Conservation (phyloP, 108 stramenopile species). For the Stephanodiscus minutulus region DNA sequence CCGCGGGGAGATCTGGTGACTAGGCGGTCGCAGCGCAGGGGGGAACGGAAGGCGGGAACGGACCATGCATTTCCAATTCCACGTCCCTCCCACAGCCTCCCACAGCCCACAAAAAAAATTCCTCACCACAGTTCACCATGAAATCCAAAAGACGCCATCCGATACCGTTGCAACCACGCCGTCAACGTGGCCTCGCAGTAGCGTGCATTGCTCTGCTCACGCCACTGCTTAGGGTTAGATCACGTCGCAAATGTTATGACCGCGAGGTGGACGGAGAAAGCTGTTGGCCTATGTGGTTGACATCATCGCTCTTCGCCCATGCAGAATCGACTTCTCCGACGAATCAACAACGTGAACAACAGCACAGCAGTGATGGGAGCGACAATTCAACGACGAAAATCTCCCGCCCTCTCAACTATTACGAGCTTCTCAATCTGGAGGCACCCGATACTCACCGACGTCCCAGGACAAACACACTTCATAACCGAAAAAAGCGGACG, state of each 20-base stretch:
- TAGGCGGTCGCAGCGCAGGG: too few relatives aligned
- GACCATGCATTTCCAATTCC: too few relatives aligned
- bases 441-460: conserved; percentile 38
- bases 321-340: conserved; percentile 2
- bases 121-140: too few relatives aligned
- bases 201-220: not conserved
- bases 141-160: not conserved
- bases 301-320: not conserved
- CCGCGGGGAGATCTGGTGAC: too few relatives aligned
- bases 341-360: not conserved
- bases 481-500: conserved; percentile 39
- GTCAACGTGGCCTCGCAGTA: conserved; percentile 8
- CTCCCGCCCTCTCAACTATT: conserved; percentile 33
- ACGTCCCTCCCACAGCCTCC: too few relatives aligned
- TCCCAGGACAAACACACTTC: conserved; percentile 25
- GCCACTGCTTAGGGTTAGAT: not conserved
- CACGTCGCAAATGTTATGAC: not conserved
- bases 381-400: not conserved
- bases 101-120: too few relatives aligned
- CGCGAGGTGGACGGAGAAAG: not conserved
- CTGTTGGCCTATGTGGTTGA: conserved; percentile 1
- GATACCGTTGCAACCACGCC: not conserved
- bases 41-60: too few relatives aligned
- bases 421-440: conserved; percentile 43
- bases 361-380: not conserved